Conservation (phyloP, 495 filamentous ascomycete genomes). For the Neurospora intermedia region DNA sequence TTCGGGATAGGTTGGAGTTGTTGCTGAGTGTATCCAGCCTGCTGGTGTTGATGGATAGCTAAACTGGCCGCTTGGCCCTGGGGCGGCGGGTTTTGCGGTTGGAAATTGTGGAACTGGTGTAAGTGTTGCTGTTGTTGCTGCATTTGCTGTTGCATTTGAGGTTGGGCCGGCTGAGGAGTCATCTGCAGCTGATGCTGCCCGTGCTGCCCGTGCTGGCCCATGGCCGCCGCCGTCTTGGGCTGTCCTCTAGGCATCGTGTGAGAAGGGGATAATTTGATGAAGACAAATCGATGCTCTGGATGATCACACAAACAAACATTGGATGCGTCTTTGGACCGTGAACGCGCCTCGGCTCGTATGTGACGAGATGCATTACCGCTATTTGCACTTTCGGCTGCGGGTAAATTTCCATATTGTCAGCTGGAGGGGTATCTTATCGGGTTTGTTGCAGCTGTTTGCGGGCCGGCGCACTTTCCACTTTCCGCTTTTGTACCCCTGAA, state of each 20-base stretch:
- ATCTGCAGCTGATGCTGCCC: conserved; percentile 1
- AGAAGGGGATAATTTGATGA: not conserved
- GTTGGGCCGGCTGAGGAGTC: not conserved
- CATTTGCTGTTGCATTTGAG: conserved; percentile 7
- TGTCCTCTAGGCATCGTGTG: not conserved
- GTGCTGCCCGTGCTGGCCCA: conserved; percentile 2
- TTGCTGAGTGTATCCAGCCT: conserved; percentile 1
- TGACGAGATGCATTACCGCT: not conserved
- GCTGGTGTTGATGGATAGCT: conserved; percentile 7
- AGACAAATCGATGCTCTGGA: not conserved
- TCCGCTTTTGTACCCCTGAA: not conserved
- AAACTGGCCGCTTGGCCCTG: not conserved
- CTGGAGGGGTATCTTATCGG: not conserved
- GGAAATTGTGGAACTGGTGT: conserved; percentile 1
- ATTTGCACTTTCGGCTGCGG: not conserved
- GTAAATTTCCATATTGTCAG: not conserved
- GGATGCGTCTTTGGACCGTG: no score
- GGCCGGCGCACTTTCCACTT: not conserved
- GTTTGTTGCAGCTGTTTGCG: not conserved
- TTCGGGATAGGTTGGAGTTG: conserved; percentile 3
- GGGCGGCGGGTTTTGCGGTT: conserved; percentile 4
- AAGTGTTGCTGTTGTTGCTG: conserved; percentile 11
- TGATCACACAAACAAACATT: not conserved
- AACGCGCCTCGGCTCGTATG: no score
- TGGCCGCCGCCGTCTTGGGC: not conserved